A percentile compares a stretch with the other conserved stretches of the same genome.
phyloP scores from a whole-genome alignment of 2,329 filamentous ascomycete species.

The Didymella sp. region DNA sequence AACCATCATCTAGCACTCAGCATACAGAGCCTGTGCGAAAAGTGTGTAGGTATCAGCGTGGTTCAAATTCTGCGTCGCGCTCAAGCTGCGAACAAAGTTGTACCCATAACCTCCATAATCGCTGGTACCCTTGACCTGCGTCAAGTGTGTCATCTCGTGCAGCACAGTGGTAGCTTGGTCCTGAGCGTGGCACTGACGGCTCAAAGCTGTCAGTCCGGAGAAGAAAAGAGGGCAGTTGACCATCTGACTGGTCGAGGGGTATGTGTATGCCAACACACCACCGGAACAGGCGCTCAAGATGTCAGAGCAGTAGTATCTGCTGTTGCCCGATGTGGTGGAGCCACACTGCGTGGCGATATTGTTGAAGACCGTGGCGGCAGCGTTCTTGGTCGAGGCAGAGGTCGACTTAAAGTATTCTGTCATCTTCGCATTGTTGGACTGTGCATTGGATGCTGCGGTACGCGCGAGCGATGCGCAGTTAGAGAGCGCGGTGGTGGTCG shows the following conservation, averaged over 20 bases:
- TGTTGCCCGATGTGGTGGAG: slow-evolving; percentile 57
- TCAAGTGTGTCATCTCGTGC: slow-evolving; percentile 68
- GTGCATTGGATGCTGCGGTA: slow-evolving; percentile 59
- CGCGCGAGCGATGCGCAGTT: slow-evolving; percentile 62
- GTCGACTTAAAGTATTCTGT: slow-evolving; percentile 69
- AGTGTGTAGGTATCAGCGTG: slow-evolving; percentile 67
- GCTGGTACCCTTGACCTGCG: slow-evolving; percentile 63
- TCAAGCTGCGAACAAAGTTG: slow-evolving; percentile 54
- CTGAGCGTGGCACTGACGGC: slow-evolving; percentile 64
- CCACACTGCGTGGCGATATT: slow-evolving; percentile 62
- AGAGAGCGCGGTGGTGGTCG: slow-evolving; percentile 58
- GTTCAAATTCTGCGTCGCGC: slow-evolving; percentile 59
- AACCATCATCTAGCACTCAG: background rate
- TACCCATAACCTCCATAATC: slow-evolving; percentile 66
- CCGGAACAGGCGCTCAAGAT: slow-evolving; percentile 57
- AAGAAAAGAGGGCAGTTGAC: slow-evolving; percentile 68
- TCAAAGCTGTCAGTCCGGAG: slow-evolving; percentile 56
- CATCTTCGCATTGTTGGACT: slow-evolving; percentile 58
- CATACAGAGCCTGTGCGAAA: slow-evolving; percentile 23
- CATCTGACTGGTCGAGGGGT: slow-evolving; percentile 60
- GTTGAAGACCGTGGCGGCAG: slow-evolving; percentile 61
- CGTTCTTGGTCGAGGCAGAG: slow-evolving; percentile 52
- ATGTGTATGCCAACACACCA: slow-evolving; percentile 66
- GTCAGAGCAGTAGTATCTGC: slow-evolving; percentile 65
- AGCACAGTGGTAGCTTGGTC: slow-evolving; percentile 68